Evolutionary conservation across 805 yeast genomes (phyloP).

Genomic region (Saturnispora ahearnii): DNA sequence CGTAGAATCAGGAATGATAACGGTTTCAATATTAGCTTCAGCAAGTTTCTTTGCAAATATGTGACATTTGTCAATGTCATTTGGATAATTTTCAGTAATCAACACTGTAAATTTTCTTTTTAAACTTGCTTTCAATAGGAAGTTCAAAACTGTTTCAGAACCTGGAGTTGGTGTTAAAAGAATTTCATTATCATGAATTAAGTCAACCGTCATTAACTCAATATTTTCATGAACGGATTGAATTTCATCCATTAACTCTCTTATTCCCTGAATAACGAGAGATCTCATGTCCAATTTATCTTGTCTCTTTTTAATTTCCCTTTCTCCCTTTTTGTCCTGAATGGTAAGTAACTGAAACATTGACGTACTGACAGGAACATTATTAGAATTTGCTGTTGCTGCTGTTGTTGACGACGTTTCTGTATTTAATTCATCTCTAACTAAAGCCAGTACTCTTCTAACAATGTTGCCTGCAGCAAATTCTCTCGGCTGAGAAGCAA

Average conservation of each 20-base stretch:
- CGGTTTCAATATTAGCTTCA: slow-evolving; percentile 79
- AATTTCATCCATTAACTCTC: slow-evolving; percentile 87
- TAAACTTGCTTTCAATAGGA: slow-evolving; percentile 74
- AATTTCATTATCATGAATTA: slow-evolving; percentile 87
- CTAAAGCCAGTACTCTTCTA: slow-evolving; percentile 75
- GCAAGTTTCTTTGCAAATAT: slow-evolving; percentile 71
- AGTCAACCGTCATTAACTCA: slow-evolving; percentile 82
- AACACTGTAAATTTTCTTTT: slow-evolving; percentile 88
- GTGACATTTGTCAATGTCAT: slow-evolving; percentile 70
- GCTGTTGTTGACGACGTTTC: slow-evolving; percentile 5
- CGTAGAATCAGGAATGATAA: slow-evolving; percentile 86
- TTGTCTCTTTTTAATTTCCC: slow-evolving; percentile 16
- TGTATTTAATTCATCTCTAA: slow-evolving; percentile 77
- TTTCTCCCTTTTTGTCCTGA: slow-evolving; percentile 6
- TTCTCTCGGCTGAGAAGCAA: slow-evolving; percentile 81
- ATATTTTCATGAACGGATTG: slow-evolving; percentile 83
- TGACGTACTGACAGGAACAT: slow-evolving; percentile 57
- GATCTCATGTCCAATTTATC: slow-evolving; percentile 60
- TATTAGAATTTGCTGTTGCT: slow-evolving; percentile 7
- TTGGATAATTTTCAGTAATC: slow-evolving; percentile 89
- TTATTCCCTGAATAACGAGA: slow-evolving; percentile 82
- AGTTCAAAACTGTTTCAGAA: slow-evolving; percentile 80
- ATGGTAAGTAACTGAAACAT: slow-evolving; percentile 83
- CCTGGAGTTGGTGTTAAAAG: slow-evolving; percentile 90
- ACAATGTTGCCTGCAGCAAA: slow-evolving; percentile 85